Conservation (phyloP, 1,139 yeast genomes). For the Neolecta irregularis region DNA sequence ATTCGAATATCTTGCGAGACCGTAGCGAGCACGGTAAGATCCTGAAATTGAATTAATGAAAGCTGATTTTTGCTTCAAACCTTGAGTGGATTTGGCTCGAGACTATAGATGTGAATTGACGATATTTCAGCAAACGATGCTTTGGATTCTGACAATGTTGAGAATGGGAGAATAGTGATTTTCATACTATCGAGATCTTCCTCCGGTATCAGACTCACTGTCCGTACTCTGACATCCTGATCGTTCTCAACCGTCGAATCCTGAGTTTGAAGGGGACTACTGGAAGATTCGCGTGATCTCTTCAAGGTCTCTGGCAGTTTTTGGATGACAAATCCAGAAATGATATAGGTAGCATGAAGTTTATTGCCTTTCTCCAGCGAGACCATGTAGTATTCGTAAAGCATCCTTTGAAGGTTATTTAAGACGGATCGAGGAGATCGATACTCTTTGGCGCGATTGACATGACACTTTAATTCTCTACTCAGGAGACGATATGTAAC, state of each 20-base stretch:
- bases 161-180: neutral
- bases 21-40: neutral
- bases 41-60: neutral
- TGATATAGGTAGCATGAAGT: conserved; percentile 17
- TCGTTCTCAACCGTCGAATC: neutral
- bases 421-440: neutral
- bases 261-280: neutral
- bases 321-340: conserved; percentile 13
- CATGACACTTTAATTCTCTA: conserved; percentile 18
- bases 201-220: conserved; percentile 14
- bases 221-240: neutral
- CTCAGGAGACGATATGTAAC: conserved; percentile 21
- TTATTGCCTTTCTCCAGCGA: conserved; percentile 5
- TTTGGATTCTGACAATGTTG: conserved; percentile 5
- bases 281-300: too few relatives aligned
- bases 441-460: conserved; percentile 18
- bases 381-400: conserved; percentile 15
- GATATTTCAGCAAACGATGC: conserved; percentile 7
- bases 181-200: conserved; percentile 12
- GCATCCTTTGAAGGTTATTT: conserved; percentile 3
- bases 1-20: neutral
- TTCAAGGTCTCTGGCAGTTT: neutral
- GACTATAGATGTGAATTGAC: conserved; percentile 15
- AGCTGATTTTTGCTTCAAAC: neutral
- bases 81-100: conserved; percentile 13